Base-by-base conservation (phyloP, 768 basidiomycete species). In the Auricularia heimuer region DNA sequence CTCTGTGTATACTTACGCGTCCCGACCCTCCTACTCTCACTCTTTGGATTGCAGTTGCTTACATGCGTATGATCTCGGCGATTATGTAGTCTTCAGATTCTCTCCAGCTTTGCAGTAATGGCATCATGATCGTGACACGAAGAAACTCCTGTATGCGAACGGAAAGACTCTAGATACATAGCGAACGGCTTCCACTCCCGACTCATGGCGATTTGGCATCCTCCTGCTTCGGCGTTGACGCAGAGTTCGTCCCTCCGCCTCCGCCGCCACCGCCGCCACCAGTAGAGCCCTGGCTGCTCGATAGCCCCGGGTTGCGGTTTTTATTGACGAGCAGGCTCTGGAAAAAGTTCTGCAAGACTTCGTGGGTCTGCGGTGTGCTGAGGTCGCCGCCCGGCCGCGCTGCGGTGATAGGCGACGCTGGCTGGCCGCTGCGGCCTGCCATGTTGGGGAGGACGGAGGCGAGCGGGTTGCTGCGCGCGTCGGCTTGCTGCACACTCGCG, bases 321-420 rank as follows among this genome's bases (percentile, higher is more conserved):
- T 86, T 89, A 47, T 84, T 84, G 68, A 82, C 87, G 67, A 94
- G 75, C 71, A 93, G 73, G 65, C 86, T 89, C 75, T 91, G 84
- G 84, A 94, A 94, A 80, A 94, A 94, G 72, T 88, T 88, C 70
- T 92, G 89, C 67, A 94, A 73, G 18, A 92, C 89, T 72, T 92
- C 89, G 71, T 92, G 90, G 45, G 83, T 82, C 75, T 84, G 87
- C n/a, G 62, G 64, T 6, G 44, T 66, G 21, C 24, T 42, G 16
- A 39, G 24, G 29, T 35, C 56, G 0, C 56, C 56, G 24, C 24
- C 56, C 14, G 29, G 29, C 4, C 56, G 21, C 56, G 29, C 7
- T 0, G 29, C 56, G 29, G 56, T 29, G 12, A 35, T 29, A 0
- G 29, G 24, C 24, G 56, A 33, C 29, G 56, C 56, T 4, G 34